Base-by-base conservation (phyloP, 2,329 filamentous ascomycete genomes). In the Emericellopsis cladophorae region DNA sequence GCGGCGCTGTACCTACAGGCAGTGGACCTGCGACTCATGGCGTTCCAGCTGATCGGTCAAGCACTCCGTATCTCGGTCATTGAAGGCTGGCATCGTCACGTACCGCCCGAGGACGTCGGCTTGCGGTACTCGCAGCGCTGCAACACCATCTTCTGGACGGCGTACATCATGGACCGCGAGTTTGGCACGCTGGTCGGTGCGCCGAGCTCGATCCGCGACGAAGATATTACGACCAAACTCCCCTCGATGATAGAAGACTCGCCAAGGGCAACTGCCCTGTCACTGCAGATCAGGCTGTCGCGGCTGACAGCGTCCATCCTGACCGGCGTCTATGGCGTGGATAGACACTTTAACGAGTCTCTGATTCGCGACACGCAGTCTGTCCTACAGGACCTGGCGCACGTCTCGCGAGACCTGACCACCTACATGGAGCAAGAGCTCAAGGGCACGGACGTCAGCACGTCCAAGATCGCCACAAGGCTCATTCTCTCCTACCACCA, bases 1-100 rank as follows among this genome's bases (percentile, higher is more conserved):
- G 59, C 54, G 0, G 60, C 60, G 0, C 46, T 64, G 0, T 64
- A 63, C 41, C 54, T 64, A 4, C 61, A 64, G 26, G 63, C 61
- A 1, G 51, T 64, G 2, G 61, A 64, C 14, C 62, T 64, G 57
- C 51, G 61, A 39, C 49, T 59, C 0, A 56, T 56, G 1, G 61
- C 61, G 0, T 62, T 59, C 22, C 58, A 63, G 10, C 58, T 63
- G 53, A 54, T 59, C 11, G 55, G 56, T 22, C 56, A 59, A 7
- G 56, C 56, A 0, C 46, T 59, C 5, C 54, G 56, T 0, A 56
- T 56, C 4, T 56, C 54, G 10, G 54, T 59, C 0, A 45, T 59
- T 2, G 55, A 57, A 0, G 56, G 56, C 0, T 53, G 50, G 14
- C 54, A 55, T 36, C 44, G 53, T 7, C 52, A 56, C 35, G 45